Conservation (phyloP, 352 stramenopile genomes). For the Pythium vanterpoolii region DNA sequence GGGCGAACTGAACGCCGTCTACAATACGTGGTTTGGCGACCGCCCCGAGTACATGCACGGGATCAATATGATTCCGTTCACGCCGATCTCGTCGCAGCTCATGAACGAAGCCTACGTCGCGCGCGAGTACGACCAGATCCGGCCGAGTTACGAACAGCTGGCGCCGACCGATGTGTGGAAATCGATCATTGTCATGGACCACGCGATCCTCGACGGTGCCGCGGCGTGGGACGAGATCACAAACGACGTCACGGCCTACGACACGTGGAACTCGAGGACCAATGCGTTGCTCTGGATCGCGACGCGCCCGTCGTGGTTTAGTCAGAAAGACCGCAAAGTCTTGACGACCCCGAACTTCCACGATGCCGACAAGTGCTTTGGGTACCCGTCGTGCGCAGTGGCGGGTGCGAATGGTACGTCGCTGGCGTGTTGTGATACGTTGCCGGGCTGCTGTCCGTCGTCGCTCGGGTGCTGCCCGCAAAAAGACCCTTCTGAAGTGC, state of each 20-base stretch:
- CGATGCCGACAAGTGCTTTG: constrained; percentile 60
- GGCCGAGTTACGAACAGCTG: constrained; percentile 39
- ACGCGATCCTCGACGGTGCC: constrained; percentile 60
- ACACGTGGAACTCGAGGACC: constrained; percentile 72
- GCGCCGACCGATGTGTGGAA: constrained; percentile 61
- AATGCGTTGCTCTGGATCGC: constrained; percentile 78
- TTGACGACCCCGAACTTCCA: constrained; percentile 31
- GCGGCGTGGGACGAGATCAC: constrained; percentile 64
- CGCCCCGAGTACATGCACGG: constrained; percentile 71
- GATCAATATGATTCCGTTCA: constrained; percentile 86
- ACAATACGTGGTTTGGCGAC: constrained; percentile 85
- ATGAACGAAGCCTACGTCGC: constrained; percentile 57
- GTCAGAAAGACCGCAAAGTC: constrained; percentile 33
- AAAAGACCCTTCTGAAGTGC: constrained; percentile 34
- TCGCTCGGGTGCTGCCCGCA: constrained; percentile 58
- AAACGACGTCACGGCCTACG: constrained; percentile 42
- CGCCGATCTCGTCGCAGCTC: constrained; percentile 59
- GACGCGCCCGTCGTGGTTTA: constrained; percentile 66
- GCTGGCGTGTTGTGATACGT: constrained; percentile 56
- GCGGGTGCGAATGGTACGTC: constrained; percentile 59
- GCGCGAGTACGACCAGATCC: constrained; percentile 52
- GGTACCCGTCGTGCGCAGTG: constrained; percentile 45
- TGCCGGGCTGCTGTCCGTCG: constrained; percentile 73
- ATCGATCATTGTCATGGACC: constrained; percentile 65
- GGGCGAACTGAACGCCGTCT: constrained; percentile 70